Evolutionary conservation across 805 yeast genomes (phyloP).

Genomic region (Candida sphagnicola): DNA sequence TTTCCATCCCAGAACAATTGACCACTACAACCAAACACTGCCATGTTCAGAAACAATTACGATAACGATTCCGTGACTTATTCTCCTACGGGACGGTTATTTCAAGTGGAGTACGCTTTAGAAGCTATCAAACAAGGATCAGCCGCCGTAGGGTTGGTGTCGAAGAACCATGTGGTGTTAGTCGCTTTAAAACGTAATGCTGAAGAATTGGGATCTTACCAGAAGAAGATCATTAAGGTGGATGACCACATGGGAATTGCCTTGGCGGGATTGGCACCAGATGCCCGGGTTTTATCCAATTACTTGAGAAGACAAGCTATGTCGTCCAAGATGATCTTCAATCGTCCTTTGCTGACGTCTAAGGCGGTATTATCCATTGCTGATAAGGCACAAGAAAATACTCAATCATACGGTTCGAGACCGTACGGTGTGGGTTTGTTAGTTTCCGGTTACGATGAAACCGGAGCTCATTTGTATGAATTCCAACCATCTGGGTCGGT

Average conservation of each 20-base stretch:
- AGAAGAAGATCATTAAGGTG: slow-evolving; percentile 85
- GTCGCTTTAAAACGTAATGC: slow-evolving; percentile 95
- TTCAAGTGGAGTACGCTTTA: slow-evolving; percentile 84
- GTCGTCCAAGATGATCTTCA: slow-evolving; percentile 77
- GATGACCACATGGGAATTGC: slow-evolving; percentile 95
- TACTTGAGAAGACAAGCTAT: slow-evolving; percentile 88
- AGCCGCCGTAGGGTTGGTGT: slow-evolving; percentile 92
- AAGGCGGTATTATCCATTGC: slow-evolving; percentile 84
- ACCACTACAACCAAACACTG: background rate
- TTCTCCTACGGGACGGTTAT: slow-evolving; percentile 91
- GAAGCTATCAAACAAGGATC: slow-evolving; percentile 98
- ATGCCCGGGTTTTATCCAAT: slow-evolving; percentile 90
- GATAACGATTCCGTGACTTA: slow-evolving; percentile 98
- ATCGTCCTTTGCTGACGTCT: slow-evolving; percentile 78
- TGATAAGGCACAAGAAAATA: slow-evolving; percentile 95
- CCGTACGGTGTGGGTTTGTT: slow-evolving; percentile 97
- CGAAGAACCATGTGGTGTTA: slow-evolving; percentile 81
- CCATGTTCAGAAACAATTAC: slow-evolving; percentile 93
- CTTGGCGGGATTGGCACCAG: slow-evolving; percentile 96
- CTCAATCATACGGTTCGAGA: slow-evolving; percentile 93
- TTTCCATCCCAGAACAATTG: too few relatives aligned
- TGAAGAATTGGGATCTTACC: slow-evolving; percentile 96
- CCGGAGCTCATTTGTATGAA: slow-evolving; percentile 92
- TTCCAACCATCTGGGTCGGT: slow-evolving; percentile 96
- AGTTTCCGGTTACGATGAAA: slow-evolving; percentile 85